Conservation (phyloP, 2,329 filamentous ascomycete species). For the Plectosphaerella sp. region DNA sequence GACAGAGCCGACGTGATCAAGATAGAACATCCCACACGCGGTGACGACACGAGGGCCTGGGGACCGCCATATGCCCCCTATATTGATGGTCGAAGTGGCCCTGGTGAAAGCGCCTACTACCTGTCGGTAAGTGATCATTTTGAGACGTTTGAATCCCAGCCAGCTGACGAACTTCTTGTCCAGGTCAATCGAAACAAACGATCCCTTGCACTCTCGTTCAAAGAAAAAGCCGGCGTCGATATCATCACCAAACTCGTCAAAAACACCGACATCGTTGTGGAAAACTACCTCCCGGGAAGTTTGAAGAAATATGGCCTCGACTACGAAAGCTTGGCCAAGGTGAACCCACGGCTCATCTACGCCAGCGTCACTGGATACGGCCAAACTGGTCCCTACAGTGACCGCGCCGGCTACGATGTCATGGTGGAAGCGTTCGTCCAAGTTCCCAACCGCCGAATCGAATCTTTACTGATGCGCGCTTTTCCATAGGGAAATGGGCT, state of each 20-base stretch:
- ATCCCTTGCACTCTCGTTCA: slow-evolving; percentile 62
- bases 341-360: slow-evolving; percentile 63
- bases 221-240: slow-evolving; percentile 54
- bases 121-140: slow-evolving; percentile 64
- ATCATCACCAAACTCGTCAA: slow-evolving; percentile 60
- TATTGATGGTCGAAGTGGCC: slow-evolving; percentile 58
- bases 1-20: slow-evolving; percentile 91
- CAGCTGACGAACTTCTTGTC: no score
- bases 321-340: slow-evolving; percentile 52
- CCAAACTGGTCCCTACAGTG: slow-evolving; percentile 62
- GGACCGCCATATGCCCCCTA: slow-evolving; percentile 90
- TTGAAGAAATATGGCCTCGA: slow-evolving; percentile 65
- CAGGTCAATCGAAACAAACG: slow-evolving; percentile 65
- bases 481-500: slow-evolving; percentile 48
- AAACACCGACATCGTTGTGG: slow-evolving; percentile 62
- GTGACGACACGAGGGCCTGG: slow-evolving; percentile 94
- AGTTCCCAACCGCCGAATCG: background rate
- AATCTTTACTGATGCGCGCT: background rate
- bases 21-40: slow-evolving; percentile 85
- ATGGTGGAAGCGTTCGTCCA: slow-evolving; percentile 58
- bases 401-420: slow-evolving; percentile 66
- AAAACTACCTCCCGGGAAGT: slow-evolving; percentile 65
- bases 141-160: slow-evolving; percentile 13
- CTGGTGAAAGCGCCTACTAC: slow-evolving; percentile 94
- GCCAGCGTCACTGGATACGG: slow-evolving; percentile 69